Evolutionary conservation across 306 rosid species (phyloP).

Genomic region (Cucumis melo): DNA sequence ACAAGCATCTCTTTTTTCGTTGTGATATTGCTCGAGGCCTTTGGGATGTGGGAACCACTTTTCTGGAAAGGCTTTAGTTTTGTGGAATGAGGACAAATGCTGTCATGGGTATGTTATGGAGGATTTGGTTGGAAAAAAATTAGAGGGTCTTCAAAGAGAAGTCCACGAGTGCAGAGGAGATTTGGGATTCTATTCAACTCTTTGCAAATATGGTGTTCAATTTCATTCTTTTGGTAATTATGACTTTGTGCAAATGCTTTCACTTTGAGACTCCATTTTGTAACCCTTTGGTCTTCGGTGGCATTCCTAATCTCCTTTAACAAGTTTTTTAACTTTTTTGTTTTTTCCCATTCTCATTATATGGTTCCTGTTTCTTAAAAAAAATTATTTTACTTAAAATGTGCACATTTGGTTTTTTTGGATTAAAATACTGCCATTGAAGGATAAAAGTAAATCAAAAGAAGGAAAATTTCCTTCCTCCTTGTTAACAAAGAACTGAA

Average conservation of each 20-base stretch:
- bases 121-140: not conserved
- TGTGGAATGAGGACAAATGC: not conserved
- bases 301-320: not conserved
- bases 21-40: not conserved
- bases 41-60: not conserved
- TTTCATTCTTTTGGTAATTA: not conserved
- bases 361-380: not conserved
- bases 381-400: not conserved
- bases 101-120: not conserved
- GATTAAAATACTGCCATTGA: not conserved
- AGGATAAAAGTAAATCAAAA: not conserved
- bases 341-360: not conserved
- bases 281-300: not conserved
- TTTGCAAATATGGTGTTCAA: not conserved
- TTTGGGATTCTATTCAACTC: not conserved
- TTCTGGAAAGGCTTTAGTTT: not conserved
- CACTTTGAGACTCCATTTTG: not conserved
- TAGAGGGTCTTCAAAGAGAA: not conserved
- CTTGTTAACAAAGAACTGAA: not conserved
- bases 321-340: not conserved
- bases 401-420: not conserved
- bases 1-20: not conserved
- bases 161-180: not conserved
- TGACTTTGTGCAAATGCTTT: not conserved
- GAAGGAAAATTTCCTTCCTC: not conserved